phyloP scores from a whole-genome alignment of 1,284 basidiomycete species.

The Moniliophthora roreri region DNA sequence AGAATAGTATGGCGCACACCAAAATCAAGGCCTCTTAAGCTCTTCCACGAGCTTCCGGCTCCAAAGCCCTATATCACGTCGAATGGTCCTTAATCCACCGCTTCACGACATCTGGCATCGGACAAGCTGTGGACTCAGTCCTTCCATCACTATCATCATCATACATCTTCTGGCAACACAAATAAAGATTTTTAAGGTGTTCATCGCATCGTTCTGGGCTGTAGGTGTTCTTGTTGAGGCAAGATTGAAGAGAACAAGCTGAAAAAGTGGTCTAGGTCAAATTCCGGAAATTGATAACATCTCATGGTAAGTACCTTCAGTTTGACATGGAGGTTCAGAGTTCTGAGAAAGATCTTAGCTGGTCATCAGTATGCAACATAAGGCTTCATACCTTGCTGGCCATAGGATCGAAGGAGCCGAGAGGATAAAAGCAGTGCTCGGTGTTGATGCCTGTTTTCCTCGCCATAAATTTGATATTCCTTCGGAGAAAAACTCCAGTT shows the following conservation, averaged over 20 bases:
- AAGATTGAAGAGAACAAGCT: slow-evolving; percentile 1
- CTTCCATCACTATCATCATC: not conserved
- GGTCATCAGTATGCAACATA: too few species aligned
- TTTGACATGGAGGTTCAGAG: not conserved
- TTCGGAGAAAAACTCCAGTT: too few species aligned
- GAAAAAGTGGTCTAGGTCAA: too few species aligned
- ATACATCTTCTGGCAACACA: slow-evolving; percentile 3
- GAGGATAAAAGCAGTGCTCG: too few species aligned
- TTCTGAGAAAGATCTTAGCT: not conserved
- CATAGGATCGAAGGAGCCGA: not conserved
- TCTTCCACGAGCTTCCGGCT: too few species aligned
- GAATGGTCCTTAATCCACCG: slow-evolving; percentile 2
- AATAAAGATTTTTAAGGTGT: not conserved
- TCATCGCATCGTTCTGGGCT: not conserved
- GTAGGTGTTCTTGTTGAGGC: slow-evolving; percentile 3
- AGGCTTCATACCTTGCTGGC: too few species aligned
- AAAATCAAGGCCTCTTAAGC: too few species aligned
- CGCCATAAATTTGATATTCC: too few species aligned
- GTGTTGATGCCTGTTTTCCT: too few species aligned
- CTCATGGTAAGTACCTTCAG: not conserved
- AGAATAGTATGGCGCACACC: too few species aligned
- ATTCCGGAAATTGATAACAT: not conserved
- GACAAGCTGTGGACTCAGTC: not conserved
- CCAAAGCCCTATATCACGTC: not conserved
- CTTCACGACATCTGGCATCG: slow-evolving; percentile 1